phyloP scores from a whole-genome alignment of 352 stramenopile genomes.

The Pythium sukuiense region DNA sequence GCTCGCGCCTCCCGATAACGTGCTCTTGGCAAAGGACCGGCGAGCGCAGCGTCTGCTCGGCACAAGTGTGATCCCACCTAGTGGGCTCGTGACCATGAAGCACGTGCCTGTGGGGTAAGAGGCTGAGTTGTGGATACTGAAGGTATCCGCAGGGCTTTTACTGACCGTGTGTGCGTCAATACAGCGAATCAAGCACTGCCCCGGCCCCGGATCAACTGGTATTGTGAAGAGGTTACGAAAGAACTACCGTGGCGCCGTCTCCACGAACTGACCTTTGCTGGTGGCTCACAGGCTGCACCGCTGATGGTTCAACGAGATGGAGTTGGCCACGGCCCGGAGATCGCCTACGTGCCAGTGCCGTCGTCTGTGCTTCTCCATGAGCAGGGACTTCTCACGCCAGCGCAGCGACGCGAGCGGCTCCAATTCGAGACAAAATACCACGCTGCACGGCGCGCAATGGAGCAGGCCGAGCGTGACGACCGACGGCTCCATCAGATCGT shows the following conservation, averaged over 20 bases:
- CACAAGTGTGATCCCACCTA: slow-evolving; percentile 13
- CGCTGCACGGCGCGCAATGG: slow-evolving; percentile 47
- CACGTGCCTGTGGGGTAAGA: slow-evolving; percentile 20
- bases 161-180: background rate
- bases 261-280: background rate
- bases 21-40: slow-evolving; percentile 14
- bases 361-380: slow-evolving; percentile 60
- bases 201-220: slow-evolving; percentile 8
- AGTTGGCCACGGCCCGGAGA: slow-evolving; percentile 42
- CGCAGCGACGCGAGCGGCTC: slow-evolving; percentile 66
- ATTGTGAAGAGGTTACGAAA: background rate
- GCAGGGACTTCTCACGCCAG: slow-evolving; percentile 62
- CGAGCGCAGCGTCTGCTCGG: slow-evolving; percentile 21
- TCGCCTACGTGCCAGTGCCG: slow-evolving; percentile 46
- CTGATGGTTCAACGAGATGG: slow-evolving; percentile 53
- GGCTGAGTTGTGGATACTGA: background rate
- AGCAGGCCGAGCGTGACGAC: slow-evolving; percentile 60
- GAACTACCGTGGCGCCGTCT: background rate
- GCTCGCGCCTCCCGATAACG: slow-evolving; percentile 22
- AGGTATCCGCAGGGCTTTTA: background rate
- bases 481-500: slow-evolving; percentile 72
- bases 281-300: slow-evolving; percentile 33
- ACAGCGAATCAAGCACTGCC: background rate
- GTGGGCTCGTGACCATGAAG: slow-evolving; percentile 25
- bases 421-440: slow-evolving; percentile 65